phyloP scores from a whole-genome alignment of 2,329 filamentous ascomycete genomes.

The Aspergillus oerlinghausenensis region DNA sequence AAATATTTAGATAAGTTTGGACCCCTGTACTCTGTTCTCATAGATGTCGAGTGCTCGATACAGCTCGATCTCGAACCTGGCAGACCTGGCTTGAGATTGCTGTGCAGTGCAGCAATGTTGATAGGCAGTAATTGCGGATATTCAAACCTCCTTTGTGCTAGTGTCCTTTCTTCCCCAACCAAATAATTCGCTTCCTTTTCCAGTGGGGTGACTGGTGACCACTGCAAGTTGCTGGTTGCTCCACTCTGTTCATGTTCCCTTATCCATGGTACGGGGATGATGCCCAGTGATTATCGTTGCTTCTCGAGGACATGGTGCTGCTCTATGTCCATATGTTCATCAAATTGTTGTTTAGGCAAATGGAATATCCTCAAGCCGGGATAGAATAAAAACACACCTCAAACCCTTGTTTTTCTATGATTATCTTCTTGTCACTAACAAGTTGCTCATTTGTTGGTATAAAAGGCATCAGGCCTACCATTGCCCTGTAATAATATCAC shows the following conservation, averaged over 20 bases:
- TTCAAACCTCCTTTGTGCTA: constrained; percentile 8
- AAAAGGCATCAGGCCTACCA: neutral
- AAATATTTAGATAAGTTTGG: neutral
- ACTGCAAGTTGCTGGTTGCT: neutral
- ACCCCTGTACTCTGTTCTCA: neutral
- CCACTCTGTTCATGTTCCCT: constrained; percentile 9
- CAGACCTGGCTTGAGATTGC: neutral
- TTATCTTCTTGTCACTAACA: neutral
- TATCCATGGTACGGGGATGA: constrained; percentile 11
- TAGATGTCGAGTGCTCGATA: neutral
- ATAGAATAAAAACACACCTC: neutral
- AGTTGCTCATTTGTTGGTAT: neutral
- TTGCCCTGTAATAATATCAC: neutral
- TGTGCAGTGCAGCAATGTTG: neutral
- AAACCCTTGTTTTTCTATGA: neutral
- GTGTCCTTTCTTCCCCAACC: constrained; percentile 1
- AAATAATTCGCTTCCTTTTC: neutral
- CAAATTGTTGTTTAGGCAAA: neutral
- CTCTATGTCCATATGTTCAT: neutral
- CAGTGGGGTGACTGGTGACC: neutral
- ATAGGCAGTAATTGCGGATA: neutral
- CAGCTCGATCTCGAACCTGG: neutral
- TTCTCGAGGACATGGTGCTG: neutral
- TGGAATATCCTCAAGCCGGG: neutral
- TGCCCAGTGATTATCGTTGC: constrained; percentile 2